phyloP scores from a whole-genome alignment of 2,329 filamentous ascomycete species.

The Neofusicoccum laricinum region DNA sequence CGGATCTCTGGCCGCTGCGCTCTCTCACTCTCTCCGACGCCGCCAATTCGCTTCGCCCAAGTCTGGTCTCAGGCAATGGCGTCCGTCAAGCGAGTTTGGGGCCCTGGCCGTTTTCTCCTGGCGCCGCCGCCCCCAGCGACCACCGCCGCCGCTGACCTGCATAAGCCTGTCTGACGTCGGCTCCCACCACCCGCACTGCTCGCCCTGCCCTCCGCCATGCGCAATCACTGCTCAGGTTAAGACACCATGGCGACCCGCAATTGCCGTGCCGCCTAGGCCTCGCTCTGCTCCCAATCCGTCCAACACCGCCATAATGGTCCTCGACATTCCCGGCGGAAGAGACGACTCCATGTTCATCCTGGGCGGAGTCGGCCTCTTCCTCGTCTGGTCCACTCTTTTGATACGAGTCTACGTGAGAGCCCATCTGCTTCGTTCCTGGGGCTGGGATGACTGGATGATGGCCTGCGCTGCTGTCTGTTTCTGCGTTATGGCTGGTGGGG shows the following conservation, averaged over 20 bases:
- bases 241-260: background rate
- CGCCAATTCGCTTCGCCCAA: no score
- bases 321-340: constrained; percentile 6
- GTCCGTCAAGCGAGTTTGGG: no score
- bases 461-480: background rate
- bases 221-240: background rate
- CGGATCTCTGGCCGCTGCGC: no score
- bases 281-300: background rate
- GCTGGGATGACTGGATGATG: constrained; percentile 10
- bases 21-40: no score
- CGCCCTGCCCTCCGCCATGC: no score
- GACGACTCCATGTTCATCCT: constrained; percentile 9
- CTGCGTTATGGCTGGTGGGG: background rate
- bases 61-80: no score
- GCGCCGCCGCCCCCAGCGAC: no score
- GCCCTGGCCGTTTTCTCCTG: no score
- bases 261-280: background rate
- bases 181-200: no score
- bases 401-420: background rate
- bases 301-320: background rate
- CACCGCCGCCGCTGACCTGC: no score
- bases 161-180: no score
- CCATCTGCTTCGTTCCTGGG: background rate
- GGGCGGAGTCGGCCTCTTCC: constrained; percentile 8
- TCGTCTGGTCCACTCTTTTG: constrained; percentile 1